Conservation (phyloP, 78 protist genomes). For the Tieghemostelium lacteum region DNA sequence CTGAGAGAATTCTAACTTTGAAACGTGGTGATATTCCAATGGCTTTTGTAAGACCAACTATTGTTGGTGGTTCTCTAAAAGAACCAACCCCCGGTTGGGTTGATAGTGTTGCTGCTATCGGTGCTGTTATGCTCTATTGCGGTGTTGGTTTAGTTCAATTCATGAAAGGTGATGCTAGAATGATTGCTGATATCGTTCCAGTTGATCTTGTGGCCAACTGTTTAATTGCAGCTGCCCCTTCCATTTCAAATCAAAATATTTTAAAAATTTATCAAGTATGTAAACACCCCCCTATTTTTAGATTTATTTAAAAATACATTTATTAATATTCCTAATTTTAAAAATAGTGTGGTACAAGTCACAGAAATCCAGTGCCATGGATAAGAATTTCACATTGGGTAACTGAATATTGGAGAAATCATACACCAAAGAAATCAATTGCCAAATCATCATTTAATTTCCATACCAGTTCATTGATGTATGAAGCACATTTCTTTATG, state of each 20-base stretch:
- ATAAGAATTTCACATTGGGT: slow-evolving; percentile 63
- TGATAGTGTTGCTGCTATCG: slow-evolving; percentile 88
- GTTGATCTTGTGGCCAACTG: slow-evolving; percentile 86
- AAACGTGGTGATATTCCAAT: slow-evolving; percentile 81
- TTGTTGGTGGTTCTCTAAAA: slow-evolving; percentile 83
- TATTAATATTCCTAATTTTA: background rate
- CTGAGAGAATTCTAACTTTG: slow-evolving; percentile 80
- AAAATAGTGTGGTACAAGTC: slow-evolving; percentile 71
- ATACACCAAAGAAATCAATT: slow-evolving; percentile 56
- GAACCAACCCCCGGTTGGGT: slow-evolving; percentile 92
- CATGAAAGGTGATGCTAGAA: slow-evolving; percentile 64
- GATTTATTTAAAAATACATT: background rate
- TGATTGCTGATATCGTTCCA: slow-evolving; percentile 87
- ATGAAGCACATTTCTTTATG: slow-evolving; percentile 68
- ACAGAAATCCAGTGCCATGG: slow-evolving; percentile 83
- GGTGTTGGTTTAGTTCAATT: slow-evolving; percentile 85
- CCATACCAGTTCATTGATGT: slow-evolving; percentile 43
- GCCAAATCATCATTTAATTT: slow-evolving; percentile 43
- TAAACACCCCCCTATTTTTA: background rate
- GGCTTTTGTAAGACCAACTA: slow-evolving; percentile 89
- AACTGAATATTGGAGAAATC: slow-evolving; percentile 79
- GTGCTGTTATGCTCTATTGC: slow-evolving; percentile 84
- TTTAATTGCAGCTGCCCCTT: slow-evolving; percentile 67
- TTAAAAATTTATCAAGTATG: slow-evolving; percentile 63
- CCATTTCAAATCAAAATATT: slow-evolving; percentile 49